Base-by-base conservation (phyloP, 177 flowering plant species). In the Vitis hybrid region DNA sequence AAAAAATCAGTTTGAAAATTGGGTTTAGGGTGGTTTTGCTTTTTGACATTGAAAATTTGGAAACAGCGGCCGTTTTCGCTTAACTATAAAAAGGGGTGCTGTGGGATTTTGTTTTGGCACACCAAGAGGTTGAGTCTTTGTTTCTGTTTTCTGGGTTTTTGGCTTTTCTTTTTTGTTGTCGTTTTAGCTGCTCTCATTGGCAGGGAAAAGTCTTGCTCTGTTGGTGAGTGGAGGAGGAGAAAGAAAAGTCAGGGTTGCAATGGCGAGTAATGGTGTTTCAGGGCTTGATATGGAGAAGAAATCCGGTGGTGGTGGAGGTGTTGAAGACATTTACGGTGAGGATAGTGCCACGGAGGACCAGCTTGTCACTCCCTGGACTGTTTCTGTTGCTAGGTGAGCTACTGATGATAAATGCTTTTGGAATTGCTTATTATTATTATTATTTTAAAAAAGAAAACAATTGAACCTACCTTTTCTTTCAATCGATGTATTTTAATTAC, bases 351-450 rank as follows among this genome's bases (percentile, higher is more conserved):
- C 89, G 54, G 80, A 70, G 70, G 89, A 83, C 75, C 87, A 83
- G 81, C 81, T 76, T 61, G 32, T 86, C 70, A 88, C 89, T 11
- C 92, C 92, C n/a, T 86, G 90, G 92, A 81, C 86, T 60, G 71
- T 81, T 71, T 83, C 90, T 62, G 86, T 88, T 70, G 87, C 90
- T 40, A 88, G 90, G 92, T 86, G 61, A 81, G 24, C 32, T 16
- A 15, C 3, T 3, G 40, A 64, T 64, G 2, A 51, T 12, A 6
- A 50, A 50, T 3, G 12, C 7, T 27, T 12, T 19, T 51, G 40
- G 40, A 27, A 49, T 48, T 51, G 14, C 11, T 19, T 64, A 5
- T 48, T n/a, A 8, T 27, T 63, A 16, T 56, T 56, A 2, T 13
- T 46, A 27, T 9, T 46, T 35, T 55, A 15, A 1, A 19, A 18